These are phyloP conservation scores for Lenwebbia sp. DNA, from an alignment of 345 rosid species.

Conservation along the genomic window DNA sequence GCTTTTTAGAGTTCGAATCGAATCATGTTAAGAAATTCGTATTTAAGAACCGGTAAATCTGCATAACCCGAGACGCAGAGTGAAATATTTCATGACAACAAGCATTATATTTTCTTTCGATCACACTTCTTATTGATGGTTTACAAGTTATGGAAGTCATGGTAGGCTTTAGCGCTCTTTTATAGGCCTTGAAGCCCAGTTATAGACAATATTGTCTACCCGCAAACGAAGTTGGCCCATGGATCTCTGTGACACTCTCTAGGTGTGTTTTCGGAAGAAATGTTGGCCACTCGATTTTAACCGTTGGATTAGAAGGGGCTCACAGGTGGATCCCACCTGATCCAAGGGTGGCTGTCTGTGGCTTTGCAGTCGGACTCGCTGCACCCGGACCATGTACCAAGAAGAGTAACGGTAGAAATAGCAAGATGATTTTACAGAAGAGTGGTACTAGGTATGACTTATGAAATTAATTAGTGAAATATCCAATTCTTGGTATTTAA, in stretches of 20 bases:
- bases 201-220: background rate
- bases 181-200: background rate
- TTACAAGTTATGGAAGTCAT: background rate
- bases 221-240: background rate
- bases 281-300: no score
- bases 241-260: background rate
- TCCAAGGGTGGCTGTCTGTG: no score
- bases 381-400: no score
- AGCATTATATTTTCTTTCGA: background rate
- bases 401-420: no score
- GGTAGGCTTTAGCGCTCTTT: background rate
- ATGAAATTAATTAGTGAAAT: no score
- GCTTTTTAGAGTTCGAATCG: background rate
- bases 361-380: no score
- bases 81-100: background rate
- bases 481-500: no score
- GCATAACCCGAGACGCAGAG: background rate
- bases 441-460: no score
- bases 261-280: no score
- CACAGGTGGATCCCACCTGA: no score
- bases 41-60: background rate
- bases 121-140: background rate
- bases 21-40: background rate
- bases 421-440: no score
- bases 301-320: no score